phyloP scores from a whole-genome alignment of 2,329 filamentous ascomycete genomes.

The Thielaviopsis euricoi region DNA sequence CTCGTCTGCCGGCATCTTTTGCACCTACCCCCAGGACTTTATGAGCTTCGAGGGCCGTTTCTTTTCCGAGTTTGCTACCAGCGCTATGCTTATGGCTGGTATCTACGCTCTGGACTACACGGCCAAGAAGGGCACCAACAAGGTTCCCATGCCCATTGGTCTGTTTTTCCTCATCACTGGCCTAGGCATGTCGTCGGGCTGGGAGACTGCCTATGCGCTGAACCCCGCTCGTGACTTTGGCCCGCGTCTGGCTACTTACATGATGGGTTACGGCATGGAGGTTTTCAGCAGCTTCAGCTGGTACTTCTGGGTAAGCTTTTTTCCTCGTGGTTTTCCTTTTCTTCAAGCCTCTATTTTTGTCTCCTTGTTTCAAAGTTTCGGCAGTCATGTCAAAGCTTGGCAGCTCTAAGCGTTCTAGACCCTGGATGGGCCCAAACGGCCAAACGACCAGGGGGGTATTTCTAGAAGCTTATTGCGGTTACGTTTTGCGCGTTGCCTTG shows the following conservation, averaged over 20 bases:
- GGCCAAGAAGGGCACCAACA: conserved; percentile 41
- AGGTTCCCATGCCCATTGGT: conserved; percentile 34
- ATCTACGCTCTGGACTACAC: conserved; percentile 47
- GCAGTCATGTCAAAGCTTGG: conserved; percentile 4
- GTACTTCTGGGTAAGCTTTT: conserved; percentile 45
- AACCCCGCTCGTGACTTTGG: conserved; percentile 60
- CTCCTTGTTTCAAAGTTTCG: conserved; percentile 4
- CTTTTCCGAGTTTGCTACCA: conserved; percentile 56
- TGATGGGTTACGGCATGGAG: conserved; percentile 49
- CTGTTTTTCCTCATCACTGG: conserved; percentile 61
- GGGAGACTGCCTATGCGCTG: conserved; percentile 62
- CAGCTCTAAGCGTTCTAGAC: not conserved
- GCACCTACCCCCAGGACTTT: conserved; percentile 54
- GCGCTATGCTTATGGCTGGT: conserved; percentile 50
- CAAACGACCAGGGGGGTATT: not conserved
- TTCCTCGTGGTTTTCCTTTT: not conserved
- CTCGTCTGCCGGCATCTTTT: conserved; percentile 54
- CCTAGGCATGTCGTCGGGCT: conserved; percentile 59
- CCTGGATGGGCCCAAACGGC: not conserved
- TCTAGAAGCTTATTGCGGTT: not conserved
- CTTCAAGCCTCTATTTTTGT: conserved; percentile 1
- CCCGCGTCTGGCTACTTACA: conserved; percentile 47
- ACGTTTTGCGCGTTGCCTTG: not conserved
- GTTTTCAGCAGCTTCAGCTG: conserved; percentile 52
- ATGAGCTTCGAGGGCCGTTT: conserved; percentile 51